Percentiles rank a stretch among this genome's conserved stretches.
phyloP scores from a whole-genome alignment of 129 eudicot species.

The Scalesia atractyloides region DNA sequence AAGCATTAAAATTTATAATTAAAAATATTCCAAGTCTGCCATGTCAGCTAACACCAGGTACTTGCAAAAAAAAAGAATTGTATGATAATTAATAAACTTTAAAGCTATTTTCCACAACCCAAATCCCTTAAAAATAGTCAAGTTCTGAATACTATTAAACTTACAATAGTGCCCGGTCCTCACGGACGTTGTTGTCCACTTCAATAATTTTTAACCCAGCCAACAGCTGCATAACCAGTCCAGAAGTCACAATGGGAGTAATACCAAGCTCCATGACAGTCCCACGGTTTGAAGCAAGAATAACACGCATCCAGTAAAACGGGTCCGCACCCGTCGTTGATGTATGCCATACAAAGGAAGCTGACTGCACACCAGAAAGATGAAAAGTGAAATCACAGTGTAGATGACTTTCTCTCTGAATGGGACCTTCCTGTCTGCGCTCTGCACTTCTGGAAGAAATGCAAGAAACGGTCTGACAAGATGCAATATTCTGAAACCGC shows the following conservation, averaged over 20 bases:
- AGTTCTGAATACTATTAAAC: conserved; percentile 15
- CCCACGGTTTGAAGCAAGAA: conserved; percentile 60
- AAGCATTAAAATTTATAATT: neutral
- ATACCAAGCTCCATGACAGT: conserved; percentile 65
- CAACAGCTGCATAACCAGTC: conserved; percentile 51
- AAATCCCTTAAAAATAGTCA: too few relatives aligned
- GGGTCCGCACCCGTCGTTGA: conserved; percentile 61
- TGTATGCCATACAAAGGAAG: conserved; percentile 71
- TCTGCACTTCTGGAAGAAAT: conserved; percentile 51
- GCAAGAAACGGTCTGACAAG: conserved; percentile 58
- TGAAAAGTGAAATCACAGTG: conserved; percentile 56
- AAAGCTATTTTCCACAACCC: too few relatives aligned
- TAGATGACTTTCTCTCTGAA: conserved; percentile 66
- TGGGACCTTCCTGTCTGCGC: conserved; percentile 58
- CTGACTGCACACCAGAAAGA: conserved; percentile 64
- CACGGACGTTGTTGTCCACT: conserved; percentile 55
- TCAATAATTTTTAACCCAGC: conserved; percentile 38
- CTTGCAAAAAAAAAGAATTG: too few relatives aligned
- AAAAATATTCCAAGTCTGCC: neutral
- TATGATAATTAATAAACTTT: too few relatives aligned
- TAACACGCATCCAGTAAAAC: conserved; percentile 66
- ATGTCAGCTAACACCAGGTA: neutral
- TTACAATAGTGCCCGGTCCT: conserved; percentile 63
- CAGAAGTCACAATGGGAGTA: conserved; percentile 55
- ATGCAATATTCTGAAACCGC: conserved; percentile 58